Conservation (phyloP, 495 filamentous ascomycete genomes). For the Penicillium pancosmium region DNA sequence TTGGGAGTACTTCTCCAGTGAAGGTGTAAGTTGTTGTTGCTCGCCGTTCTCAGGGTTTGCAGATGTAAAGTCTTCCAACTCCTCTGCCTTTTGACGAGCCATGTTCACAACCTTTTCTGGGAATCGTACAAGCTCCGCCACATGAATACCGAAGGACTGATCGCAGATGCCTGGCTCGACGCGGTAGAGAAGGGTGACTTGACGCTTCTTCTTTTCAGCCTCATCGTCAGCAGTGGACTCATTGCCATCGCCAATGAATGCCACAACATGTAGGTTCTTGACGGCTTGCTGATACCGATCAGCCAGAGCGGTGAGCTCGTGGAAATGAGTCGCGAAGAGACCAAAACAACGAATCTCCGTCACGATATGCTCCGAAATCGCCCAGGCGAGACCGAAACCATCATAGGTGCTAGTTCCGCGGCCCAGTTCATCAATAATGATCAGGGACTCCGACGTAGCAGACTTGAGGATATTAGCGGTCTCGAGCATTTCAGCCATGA, state of each 20-base stretch:
- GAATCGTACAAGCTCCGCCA: constrained; percentile 97
- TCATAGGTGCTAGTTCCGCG: constrained; percentile 98
- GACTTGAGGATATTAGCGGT: constrained; percentile 98
- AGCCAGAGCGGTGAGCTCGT: constrained; percentile 89
- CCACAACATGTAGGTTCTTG: constrained; percentile 92
- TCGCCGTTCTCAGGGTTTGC: constrained; percentile 58
- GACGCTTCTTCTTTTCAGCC: constrained; percentile 60
- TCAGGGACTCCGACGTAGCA: constrained; percentile 88
- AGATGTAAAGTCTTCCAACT: constrained; percentile 93
- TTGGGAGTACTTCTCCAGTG: constrained; percentile 64
- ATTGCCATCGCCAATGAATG: constrained; percentile 75
- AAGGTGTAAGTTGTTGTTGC: constrained; percentile 44
- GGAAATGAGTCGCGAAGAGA: constrained; percentile 97
- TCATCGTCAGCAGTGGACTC: constrained; percentile 34
- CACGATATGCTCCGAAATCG: constrained; percentile 96
- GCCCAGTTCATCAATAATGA: constrained; percentile 99
- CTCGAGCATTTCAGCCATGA: constrained; percentile 99
- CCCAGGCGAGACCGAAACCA: constrained; percentile 97
- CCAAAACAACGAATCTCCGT: constrained; percentile 91
- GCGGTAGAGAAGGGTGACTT: constrained; percentile 96
- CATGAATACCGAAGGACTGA: constrained; percentile 97
- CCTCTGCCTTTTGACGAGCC: constrained; percentile 97
- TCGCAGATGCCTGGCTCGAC: constrained; percentile 95
- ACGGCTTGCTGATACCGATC: constrained; percentile 81
- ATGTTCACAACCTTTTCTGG: constrained; percentile 97